phyloP scores from a whole-genome alignment of 2,329 filamentous ascomycete species.

The Botryotinia narcissicola region DNA sequence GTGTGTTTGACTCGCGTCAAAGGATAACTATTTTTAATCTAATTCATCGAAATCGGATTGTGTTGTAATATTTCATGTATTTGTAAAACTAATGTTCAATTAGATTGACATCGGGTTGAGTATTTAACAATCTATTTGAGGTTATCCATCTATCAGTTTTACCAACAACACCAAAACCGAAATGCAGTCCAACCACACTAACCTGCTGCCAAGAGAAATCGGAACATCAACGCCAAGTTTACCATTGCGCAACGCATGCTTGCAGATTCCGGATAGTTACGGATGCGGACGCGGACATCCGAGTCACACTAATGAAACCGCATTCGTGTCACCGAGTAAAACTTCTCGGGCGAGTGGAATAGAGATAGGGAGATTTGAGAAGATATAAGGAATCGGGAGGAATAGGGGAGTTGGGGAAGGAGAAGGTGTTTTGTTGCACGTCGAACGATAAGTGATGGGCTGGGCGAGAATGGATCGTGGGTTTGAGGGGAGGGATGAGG shows the following conservation, averaged over 20 bases:
- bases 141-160: neutral
- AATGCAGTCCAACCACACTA: neutral
- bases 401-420: neutral
- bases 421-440: constrained; percentile 13
- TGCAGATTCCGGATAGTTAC: neutral
- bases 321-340: neutral
- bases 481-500: neutral
- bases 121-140: neutral
- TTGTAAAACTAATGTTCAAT: neutral
- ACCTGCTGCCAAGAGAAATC: neutral
- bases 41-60: neutral
- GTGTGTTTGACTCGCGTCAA: neutral
- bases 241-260: neutral
- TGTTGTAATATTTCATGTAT: neutral
- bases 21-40: neutral
- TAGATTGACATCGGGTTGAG: neutral
- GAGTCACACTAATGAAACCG: neutral
- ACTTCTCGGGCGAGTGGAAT: neutral
- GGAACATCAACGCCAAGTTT: neutral
- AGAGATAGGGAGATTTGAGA: neutral
- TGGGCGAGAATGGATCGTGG: constrained; percentile 16
- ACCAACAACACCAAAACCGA: neutral
- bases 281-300: neutral
- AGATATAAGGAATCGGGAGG: neutral
- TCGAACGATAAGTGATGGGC: constrained; percentile 18